Evolutionary conservation across 306 rosid species (phyloP).

Genomic region (Lithocarpus polystachyus): DNA sequence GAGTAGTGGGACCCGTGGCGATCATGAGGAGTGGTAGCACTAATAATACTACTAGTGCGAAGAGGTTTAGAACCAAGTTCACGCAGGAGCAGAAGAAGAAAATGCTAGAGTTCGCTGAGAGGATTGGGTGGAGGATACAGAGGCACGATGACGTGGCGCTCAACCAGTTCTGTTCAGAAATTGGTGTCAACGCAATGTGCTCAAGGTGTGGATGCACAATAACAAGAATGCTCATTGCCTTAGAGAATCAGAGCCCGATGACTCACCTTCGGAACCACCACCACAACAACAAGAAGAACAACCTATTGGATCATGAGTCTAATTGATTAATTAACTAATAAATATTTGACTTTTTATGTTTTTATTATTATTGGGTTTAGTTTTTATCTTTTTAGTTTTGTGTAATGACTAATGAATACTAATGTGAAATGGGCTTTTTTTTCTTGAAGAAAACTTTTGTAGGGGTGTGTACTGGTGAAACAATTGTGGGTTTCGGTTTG

Average conservation of each 20-base stretch:
- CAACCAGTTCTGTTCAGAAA: slow-evolving; percentile 2
- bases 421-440: not conserved
- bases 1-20: too few relatives aligned
- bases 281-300: not conserved
- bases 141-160: slow-evolving; percentile 8
- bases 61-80: slow-evolving; percentile 11
- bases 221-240: slow-evolving; percentile 18
- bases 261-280: not conserved
- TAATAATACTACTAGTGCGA: not conserved
- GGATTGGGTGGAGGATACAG: slow-evolving; percentile 8
- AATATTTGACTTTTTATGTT: not conserved
- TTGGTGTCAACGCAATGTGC: slow-evolving; percentile 4
- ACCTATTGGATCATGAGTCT: not conserved
- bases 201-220: slow-evolving; percentile 13
- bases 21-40: not conserved
- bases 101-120: slow-evolving; percentile 12
- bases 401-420: not conserved
- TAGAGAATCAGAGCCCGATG: not conserved
- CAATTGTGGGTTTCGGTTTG: not conserved
- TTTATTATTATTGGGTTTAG: not conserved
- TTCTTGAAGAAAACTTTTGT: not conserved
- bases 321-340: too few relatives aligned
- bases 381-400: not conserved
- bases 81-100: slow-evolving; percentile 5
- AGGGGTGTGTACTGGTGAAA: not conserved